Base-by-base conservation (phyloP, 1,284 basidiomycete genomes). In the Ustilago curta region DNA sequence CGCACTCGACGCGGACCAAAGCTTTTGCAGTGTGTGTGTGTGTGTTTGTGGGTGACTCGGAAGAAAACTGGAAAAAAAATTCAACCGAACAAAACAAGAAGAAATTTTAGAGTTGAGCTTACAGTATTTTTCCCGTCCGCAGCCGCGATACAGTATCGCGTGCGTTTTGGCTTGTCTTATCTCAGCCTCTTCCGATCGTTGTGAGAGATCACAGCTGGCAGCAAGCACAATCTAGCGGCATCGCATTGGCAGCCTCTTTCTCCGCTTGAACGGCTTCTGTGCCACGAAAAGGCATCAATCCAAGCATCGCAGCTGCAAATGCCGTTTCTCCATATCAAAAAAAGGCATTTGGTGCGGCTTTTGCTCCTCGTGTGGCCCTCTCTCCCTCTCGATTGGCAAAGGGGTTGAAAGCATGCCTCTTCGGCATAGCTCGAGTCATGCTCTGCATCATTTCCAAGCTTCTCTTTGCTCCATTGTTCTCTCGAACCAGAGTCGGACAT, bases 371-470 rank as follows among this genome's bases (percentile, higher is more conserved):
- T n/a, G 29, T 35, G 29, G 29, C 42, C 19, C 8, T 21, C 29
- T 27, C 8, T 21, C 29, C 11, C 18, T 43, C 39, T 23, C 21
- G 11, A 19, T 44, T 8, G 23, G 42, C 19, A 19, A 14, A 16
- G 25, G 18, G 12, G 27, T 27, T 16, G 23, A 45, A n/a, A 29
- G 27, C 32, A 25, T n/a, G 8, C 37, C 42, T 31, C 4, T 40
- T 31, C 39, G 11, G 21, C n/a, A 7, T n/a, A 35, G 43, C 53
- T 55, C 53, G 53, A 55, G 53, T 55, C 53, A 55, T 45, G 14
- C 35, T 27, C 43, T 4, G 35, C n/a, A 14, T 37, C 35, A 37
- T 37, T 12, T 37, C 3, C 14, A 37, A 37, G 35, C 35, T 37
- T 16, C 35, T 37, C n/a, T 12, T 37, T 14, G 35, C 35, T 3